Conservation (phyloP, 345 rosid species). For the Eucalyptus polyanthemos region DNA sequence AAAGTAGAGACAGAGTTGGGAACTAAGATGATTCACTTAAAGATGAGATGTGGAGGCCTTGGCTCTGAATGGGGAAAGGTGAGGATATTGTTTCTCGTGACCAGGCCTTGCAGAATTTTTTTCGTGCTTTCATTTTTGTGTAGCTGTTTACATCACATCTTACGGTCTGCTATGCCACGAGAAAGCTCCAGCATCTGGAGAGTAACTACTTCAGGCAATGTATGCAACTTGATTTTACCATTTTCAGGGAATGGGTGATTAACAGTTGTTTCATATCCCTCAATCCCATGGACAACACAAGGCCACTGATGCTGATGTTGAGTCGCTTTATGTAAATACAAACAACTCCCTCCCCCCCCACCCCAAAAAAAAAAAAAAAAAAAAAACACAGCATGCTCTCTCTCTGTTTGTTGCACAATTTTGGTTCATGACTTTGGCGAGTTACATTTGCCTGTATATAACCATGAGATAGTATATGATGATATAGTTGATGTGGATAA, state of each 20-base stretch:
- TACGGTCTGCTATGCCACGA: not conserved
- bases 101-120: not conserved
- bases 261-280: not conserved
- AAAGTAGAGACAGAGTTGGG: slow-evolving; percentile 94
- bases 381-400: not conserved
- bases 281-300: not conserved
- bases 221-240: not conserved
- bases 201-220: not conserved
- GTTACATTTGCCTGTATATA: not conserved
- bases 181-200: not conserved
- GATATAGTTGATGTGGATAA: not conserved
- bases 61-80: slow-evolving; percentile 96
- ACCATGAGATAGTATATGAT: not conserved
- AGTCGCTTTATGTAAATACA: not conserved
- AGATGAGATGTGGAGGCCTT: slow-evolving; percentile 94
- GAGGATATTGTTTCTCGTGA: not conserved
- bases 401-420: not conserved
- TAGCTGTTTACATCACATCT: not conserved
- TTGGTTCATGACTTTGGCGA: not conserved
- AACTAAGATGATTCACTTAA: slow-evolving; percentile 85
- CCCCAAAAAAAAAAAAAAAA: not conserved
- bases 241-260: not conserved
- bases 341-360: not conserved
- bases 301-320: not conserved
- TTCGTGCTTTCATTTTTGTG: not conserved